phyloP scores from a whole-genome alignment of 2,329 filamentous ascomycete species.

The Kalaharituber pfeilii region DNA sequence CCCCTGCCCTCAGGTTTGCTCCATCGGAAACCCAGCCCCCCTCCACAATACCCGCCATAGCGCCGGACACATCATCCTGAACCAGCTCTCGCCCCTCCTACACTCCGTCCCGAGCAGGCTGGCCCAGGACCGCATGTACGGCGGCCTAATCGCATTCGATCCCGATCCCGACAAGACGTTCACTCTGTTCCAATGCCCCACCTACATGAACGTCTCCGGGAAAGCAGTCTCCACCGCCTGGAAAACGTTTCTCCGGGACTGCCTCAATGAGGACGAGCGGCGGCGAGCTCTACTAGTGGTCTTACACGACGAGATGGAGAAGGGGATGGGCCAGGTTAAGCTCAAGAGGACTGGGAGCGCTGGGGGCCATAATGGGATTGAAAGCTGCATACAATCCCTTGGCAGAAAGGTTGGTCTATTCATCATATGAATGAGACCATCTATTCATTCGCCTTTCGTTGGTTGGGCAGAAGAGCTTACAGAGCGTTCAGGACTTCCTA shows the following conservation, averaged over 20 bases:
- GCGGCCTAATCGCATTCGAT: slow-evolving; percentile 36
- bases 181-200: slow-evolving; percentile 56
- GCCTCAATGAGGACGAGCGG: slow-evolving; percentile 22
- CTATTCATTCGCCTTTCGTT: too few species aligned
- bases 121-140: slow-evolving; percentile 30
- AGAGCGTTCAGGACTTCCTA: slow-evolving; percentile 24
- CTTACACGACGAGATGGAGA: slow-evolving; percentile 78
- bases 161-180: too few species aligned
- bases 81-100: slow-evolving; percentile 32
- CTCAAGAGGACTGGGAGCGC: slow-evolving; percentile 48
- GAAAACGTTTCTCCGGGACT: slow-evolving; percentile 34
- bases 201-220: slow-evolving; percentile 73
- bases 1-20: slow-evolving; percentile 69
- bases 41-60: slow-evolving; percentile 67
- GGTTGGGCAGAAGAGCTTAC: background rate
- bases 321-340: slow-evolving; percentile 47
- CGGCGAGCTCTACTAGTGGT: slow-evolving; percentile 44
- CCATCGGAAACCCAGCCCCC: slow-evolving; percentile 64
- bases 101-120: slow-evolving; percentile 34
- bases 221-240: slow-evolving; percentile 50
- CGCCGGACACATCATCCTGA: slow-evolving; percentile 64
- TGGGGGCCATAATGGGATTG: slow-evolving; percentile 58
- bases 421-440: too few species aligned
- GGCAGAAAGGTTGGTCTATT: too few species aligned
- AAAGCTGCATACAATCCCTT: slow-evolving; percentile 42